Base-by-base conservation (phyloP, 768 basidiomycete species). In the Mycena albidolilacea region DNA sequence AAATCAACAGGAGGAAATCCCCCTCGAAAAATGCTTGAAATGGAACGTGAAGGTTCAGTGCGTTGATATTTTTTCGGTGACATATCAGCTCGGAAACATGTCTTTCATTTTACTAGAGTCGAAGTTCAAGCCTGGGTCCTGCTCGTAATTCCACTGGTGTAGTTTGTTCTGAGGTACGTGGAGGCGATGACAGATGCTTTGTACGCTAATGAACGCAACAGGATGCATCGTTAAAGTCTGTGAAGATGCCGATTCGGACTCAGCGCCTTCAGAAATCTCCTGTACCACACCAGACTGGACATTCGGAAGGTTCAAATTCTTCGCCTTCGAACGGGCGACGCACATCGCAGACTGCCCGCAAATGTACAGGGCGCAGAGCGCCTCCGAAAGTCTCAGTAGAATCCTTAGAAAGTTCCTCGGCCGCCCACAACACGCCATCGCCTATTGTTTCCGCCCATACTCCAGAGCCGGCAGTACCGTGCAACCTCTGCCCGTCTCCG, bases 1-100 rank as follows among this genome's bases (percentile, higher is more conserved):
- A 74, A 74, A 67, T 67, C 73, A n/a, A 70, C 73, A 11, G 69
- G 69, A 19, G 69, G 73, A 21, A 21, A 35, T n/a, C 69, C 65
- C 10, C 64, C 73, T 7, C 64, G 55, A 14, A 64, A 50, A 19
- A 50, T 10, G 48, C 19, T n/a, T n/a, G 14, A 68, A 43, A 46
- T 41, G 41, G 61, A 23, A 30, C 30, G 2, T 30, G 30, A 30
- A 9, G 8, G 12, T 44, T 58, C 65, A 57, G 67, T 64, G 19
- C 30, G 64, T 30, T 30, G 30, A 30, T 50, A 48, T 39, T 14
- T 44, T 19, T 17, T 58, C 48, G 7, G 43, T 61, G 44, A 48
- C 46, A 6, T 30, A 21, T 43, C 44, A 1, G 14, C 17, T 21
- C 10, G 6, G 50, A 39, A n/a, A 5, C 39, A 57, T 35, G 15